These are phyloP conservation scores for Diaporthe nobilis DNA, from an alignment of 2,329 filamentous ascomycete species.

Conservation along the genomic window DNA sequence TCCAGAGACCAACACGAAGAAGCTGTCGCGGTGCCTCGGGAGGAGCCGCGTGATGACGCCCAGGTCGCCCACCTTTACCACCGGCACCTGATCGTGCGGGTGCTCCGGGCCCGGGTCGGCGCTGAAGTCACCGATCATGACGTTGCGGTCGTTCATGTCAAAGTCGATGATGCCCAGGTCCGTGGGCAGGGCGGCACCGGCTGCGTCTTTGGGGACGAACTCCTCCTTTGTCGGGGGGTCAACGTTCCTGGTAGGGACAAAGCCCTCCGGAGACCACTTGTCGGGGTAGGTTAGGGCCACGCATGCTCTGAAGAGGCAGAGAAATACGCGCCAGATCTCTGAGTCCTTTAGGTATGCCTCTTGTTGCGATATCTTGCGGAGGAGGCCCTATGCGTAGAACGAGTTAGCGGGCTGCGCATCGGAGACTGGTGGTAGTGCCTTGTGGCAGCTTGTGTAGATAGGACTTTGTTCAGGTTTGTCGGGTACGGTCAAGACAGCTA, in stretches of 20 bases:
- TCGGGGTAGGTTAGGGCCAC: constrained; percentile 17
- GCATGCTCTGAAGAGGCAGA: constrained; percentile 34
- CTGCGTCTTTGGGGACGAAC: neutral
- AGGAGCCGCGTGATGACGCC: neutral
- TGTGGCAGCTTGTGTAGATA: neutral
- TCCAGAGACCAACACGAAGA: neutral
- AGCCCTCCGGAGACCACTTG: neutral
- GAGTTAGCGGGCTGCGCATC: neutral
- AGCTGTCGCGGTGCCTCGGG: neutral
- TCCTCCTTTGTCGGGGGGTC: constrained; percentile 14
- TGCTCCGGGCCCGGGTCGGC: neutral
- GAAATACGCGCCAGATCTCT: constrained; percentile 23
- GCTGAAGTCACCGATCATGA: constrained; percentile 24
- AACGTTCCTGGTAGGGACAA: neutral
- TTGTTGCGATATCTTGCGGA: constrained; percentile 20
- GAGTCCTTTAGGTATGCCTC: neutral
- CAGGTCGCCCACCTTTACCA: constrained; percentile 28
- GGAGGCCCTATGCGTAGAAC: neutral
- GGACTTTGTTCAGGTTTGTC: too few species aligned
- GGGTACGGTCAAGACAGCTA: neutral
- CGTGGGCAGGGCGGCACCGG: neutral
- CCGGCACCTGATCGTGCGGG: constrained; percentile 12
- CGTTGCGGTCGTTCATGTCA: constrained; percentile 35
- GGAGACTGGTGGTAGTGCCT: neutral
- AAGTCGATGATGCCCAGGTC: constrained; percentile 14